A percentile compares a stretch with the other conserved stretches of the same genome.
phyloP scores from a whole-genome alignment of 2,329 filamentous ascomycete genomes.

The Ceratocystis variospora region DNA sequence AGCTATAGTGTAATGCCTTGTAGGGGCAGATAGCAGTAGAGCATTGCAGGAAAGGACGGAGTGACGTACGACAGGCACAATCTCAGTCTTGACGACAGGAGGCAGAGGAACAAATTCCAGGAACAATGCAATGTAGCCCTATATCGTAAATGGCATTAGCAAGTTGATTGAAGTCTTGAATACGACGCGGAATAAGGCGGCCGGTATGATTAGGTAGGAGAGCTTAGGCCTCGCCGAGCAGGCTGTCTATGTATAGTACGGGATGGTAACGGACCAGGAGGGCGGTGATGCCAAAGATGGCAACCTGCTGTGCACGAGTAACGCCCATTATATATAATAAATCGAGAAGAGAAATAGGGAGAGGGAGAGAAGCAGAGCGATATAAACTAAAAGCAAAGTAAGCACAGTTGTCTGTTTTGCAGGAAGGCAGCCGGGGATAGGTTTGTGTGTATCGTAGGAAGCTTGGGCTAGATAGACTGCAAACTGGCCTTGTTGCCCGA shows the following conservation, averaged over 20 bases:
- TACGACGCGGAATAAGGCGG: background rate
- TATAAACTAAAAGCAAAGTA: background rate
- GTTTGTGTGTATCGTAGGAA: background rate
- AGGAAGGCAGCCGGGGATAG: background rate
- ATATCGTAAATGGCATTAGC: conserved; percentile 33
- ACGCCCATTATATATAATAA: conserved; percentile 43
- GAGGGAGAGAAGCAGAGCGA: background rate
- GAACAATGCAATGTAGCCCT: conserved; percentile 84
- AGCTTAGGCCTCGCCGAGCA: background rate
- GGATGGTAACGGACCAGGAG: conserved; percentile 54
- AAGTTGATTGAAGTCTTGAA: background rate
- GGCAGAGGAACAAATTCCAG: conserved; percentile 73
- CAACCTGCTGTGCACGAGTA: conserved; percentile 82
- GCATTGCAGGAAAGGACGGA: background rate
- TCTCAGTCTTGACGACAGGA: conserved; percentile 60
- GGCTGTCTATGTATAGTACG: background rate
- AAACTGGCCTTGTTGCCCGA: conserved; percentile 5
- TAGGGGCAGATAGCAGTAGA: conserved; percentile 12
- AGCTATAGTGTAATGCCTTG: background rate
- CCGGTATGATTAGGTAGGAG: background rate
- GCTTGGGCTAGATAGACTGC: background rate
- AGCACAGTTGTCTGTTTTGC: background rate
- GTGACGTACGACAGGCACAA: conserved; percentile 71
- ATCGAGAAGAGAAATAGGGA: background rate
- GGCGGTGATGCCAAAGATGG: conserved; percentile 68